These are phyloP conservation scores for Pichia rugopelliculosa DNA, from an alignment of 805 yeast species.

Conservation along the genomic window DNA sequence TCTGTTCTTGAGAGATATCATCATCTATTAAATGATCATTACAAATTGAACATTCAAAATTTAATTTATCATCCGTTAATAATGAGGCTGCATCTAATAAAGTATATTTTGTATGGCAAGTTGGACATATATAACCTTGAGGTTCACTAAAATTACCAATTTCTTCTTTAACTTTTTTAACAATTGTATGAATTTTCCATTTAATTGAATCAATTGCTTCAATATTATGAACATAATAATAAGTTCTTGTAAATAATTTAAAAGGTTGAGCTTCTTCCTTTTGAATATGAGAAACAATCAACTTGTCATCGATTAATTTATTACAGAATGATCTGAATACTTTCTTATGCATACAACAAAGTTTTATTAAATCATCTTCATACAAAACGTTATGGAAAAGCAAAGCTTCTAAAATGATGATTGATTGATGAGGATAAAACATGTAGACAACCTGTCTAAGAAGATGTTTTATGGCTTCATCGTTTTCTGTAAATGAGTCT, in stretches of 20 bases:
- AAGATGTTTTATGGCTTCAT: conserved; percentile 28
- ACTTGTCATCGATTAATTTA: conserved; percentile 73
- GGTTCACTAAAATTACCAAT: conserved; percentile 81
- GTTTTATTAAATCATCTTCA: conserved; percentile 81
- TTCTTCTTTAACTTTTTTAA: conserved; percentile 69
- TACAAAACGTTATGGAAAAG: conserved; percentile 81
- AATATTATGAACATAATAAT: conserved; percentile 71
- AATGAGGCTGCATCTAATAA: conserved; percentile 84
- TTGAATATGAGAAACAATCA: conserved; percentile 64
- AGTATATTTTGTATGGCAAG: conserved; percentile 73
- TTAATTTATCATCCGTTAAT: conserved; percentile 69
- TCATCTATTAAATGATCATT: conserved; percentile 75
- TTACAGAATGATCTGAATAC: conserved; percentile 80
- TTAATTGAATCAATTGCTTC: conserved; percentile 94
- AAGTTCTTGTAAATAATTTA: conserved; percentile 72
- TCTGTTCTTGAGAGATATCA: conserved; percentile 76
- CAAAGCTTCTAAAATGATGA: conserved; percentile 80
- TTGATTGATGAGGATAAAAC: conserved; percentile 78
- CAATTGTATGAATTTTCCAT: conserved; percentile 91
- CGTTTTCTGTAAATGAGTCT: conserved; percentile 7
- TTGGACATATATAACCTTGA: conserved; percentile 88
- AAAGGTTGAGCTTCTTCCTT: conserved; percentile 59
- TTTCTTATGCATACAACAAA: conserved; percentile 78
- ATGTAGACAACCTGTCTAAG: conserved; percentile 78
- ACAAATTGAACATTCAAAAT: conserved; percentile 81